Evolutionary conservation across 2,329 filamentous ascomycete species (phyloP).

Genomic region (Mycosphaerella sp.): DNA sequence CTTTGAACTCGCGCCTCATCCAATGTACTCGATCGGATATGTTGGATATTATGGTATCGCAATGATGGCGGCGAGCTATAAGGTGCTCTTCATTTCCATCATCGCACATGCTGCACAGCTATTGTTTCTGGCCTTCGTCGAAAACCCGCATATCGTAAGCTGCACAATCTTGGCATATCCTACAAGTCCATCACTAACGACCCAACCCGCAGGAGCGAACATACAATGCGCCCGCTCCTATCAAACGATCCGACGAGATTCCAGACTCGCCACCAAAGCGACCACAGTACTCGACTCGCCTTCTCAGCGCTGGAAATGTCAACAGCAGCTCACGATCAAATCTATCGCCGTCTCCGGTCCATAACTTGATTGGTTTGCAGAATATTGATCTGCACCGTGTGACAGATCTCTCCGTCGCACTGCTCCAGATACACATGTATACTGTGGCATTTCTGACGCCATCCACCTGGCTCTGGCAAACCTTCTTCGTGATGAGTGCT

Average conservation of each 20-base stretch:
- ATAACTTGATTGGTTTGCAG: conserved; percentile 73
- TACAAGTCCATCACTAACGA: neutral
- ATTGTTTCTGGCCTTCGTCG: conserved; percentile 81
- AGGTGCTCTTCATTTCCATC: conserved; percentile 94
- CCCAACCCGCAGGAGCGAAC: conserved; percentile 60
- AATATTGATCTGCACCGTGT: conserved; percentile 87
- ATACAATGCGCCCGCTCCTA: conserved; percentile 80
- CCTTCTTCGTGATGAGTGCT: conserved; percentile 75
- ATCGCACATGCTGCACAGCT: conserved; percentile 91
- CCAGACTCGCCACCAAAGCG: conserved; percentile 33
- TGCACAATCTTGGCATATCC: neutral
- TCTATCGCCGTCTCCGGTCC: conserved; percentile 54
- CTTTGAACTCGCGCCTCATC: conserved; percentile 97
- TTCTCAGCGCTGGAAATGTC: conserved; percentile 38
- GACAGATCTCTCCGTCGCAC: conserved; percentile 72
- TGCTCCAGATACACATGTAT: conserved; percentile 70
- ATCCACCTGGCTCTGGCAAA: conserved; percentile 66
- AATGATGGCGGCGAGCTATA: conserved; percentile 96
- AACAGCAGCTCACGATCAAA: conserved; percentile 37
- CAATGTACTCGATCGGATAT: conserved; percentile 98
- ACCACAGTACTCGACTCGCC: conserved; percentile 36
- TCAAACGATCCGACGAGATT: conserved; percentile 46
- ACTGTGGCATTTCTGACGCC: conserved; percentile 70
- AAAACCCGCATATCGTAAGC: conserved; percentile 79
- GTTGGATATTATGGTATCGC: conserved; percentile 98